phyloP scores from a whole-genome alignment of 129 eudicot species.

The Cynara cardunculus region DNA sequence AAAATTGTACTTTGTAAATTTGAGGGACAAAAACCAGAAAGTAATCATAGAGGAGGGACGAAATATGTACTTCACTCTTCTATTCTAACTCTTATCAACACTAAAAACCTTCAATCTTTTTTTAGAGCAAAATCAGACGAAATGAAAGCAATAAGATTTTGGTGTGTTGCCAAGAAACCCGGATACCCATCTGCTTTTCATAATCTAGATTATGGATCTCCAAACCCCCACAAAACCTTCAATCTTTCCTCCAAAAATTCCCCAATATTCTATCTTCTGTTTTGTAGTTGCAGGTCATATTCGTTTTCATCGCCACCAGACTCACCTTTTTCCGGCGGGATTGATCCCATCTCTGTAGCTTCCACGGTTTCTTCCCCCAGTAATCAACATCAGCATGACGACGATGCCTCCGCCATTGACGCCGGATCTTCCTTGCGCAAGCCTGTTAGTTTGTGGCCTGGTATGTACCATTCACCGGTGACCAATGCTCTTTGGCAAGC shows the following conservation, averaged over 20 bases:
- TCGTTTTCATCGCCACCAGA: constrained; percentile 27
- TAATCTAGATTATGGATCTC: background rate
- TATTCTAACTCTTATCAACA: too few species aligned
- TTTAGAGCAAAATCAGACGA: background rate
- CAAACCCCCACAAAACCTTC: background rate
- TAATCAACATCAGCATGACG: constrained; percentile 1
- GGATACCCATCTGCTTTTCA: constrained; percentile 4
- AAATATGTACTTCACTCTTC: too few species aligned
- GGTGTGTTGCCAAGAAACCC: background rate
- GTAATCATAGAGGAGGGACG: too few species aligned
- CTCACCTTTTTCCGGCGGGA: constrained; percentile 4
- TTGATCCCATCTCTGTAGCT: constrained; percentile 28
- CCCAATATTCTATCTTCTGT: background rate
- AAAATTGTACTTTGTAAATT: too few species aligned
- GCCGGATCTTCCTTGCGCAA: constrained; percentile 75
- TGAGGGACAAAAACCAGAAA: too few species aligned
- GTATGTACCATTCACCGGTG: constrained; percentile 93
- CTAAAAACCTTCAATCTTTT: too few species aligned
- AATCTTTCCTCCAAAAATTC: background rate
- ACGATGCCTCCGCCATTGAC: constrained; percentile 46
- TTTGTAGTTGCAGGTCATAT: constrained; percentile 14
- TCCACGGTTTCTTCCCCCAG: constrained; percentile 27
- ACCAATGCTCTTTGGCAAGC: constrained; percentile 99
- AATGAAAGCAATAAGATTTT: constrained; percentile 11
- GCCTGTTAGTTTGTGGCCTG: constrained; percentile 91